Evolutionary conservation across 352 stramenopile species (phyloP).

Genomic region (Globisporangium nunn): DNA sequence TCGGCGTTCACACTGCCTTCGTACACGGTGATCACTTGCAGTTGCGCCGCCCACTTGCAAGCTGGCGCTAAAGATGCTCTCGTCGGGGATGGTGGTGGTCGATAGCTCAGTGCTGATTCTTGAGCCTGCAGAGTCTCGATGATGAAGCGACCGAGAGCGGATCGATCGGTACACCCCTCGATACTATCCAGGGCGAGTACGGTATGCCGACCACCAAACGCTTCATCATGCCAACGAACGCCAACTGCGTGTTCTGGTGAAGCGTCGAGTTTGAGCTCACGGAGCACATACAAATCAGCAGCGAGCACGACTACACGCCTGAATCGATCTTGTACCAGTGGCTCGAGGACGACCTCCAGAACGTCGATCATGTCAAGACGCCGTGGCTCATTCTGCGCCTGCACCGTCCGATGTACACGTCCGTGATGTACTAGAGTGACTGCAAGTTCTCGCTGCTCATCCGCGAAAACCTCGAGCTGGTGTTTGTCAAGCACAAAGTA

Average conservation of each 20-base stretch:
- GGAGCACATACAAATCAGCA: slow-evolving; percentile 86
- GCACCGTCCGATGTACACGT: slow-evolving; percentile 48
- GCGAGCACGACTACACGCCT: slow-evolving; percentile 83
- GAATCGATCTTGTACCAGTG: slow-evolving; percentile 86
- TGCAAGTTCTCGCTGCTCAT: slow-evolving; percentile 30
- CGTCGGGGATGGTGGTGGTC: neutral
- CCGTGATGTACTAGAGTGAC: slow-evolving; percentile 21
- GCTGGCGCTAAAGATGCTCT: neutral
- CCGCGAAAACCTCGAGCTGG: slow-evolving; percentile 30
- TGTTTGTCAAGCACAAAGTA: slow-evolving; percentile 38
- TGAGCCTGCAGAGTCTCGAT: neutral
- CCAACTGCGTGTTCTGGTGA: slow-evolving; percentile 78
- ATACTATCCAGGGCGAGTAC: slow-evolving; percentile 32
- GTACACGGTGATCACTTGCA: neutral
- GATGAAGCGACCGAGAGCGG: neutral
- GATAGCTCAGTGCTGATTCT: neutral
- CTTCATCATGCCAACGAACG: slow-evolving; percentile 45
- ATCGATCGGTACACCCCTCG: neutral
- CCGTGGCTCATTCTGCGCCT: slow-evolving; percentile 71
- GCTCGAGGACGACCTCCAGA: slow-evolving; percentile 69
- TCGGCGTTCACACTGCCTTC: neutral
- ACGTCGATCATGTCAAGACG: slow-evolving; percentile 78
- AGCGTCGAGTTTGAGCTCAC: slow-evolving; percentile 82
- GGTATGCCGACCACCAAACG: slow-evolving; percentile 53
- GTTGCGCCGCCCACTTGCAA: neutral